These are phyloP conservation scores for Umbellularia californica DNA, from an alignment of 164 flowering plant species.

Conservation along the genomic window DNA sequence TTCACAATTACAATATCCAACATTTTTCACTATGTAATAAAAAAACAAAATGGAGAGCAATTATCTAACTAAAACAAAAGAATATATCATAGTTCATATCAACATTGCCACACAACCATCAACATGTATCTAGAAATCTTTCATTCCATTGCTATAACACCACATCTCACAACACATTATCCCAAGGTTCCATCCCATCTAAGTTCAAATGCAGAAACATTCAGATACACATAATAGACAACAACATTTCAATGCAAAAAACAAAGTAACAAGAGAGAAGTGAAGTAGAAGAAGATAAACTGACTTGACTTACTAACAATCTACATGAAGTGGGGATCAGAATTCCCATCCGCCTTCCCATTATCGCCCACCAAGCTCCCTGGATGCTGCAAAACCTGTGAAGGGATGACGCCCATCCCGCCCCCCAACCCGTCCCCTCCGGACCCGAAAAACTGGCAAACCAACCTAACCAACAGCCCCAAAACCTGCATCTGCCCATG, in stretches of 20 bases:
- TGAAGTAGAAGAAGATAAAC: neutral
- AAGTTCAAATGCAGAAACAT: neutral
- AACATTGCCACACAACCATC: too few species aligned
- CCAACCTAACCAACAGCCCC: conserved; percentile 52
- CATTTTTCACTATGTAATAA: too few species aligned
- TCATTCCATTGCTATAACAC: neutral
- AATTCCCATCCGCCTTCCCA: conserved; percentile 56
- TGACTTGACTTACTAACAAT: neutral
- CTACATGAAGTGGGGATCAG: conserved; percentile 62
- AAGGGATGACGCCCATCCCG: conserved; percentile 46
- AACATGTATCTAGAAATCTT: too few species aligned
- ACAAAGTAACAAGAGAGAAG: neutral
- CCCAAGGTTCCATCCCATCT: neutral
- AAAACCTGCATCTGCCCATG: conserved; percentile 84
- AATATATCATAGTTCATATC: too few species aligned
- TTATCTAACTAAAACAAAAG: too few species aligned
- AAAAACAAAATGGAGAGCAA: too few species aligned
- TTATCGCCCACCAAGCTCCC: conserved; percentile 47
- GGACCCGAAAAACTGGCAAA: conserved; percentile 69
- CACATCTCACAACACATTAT: neutral
- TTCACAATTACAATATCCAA: too few species aligned
- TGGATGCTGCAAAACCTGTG: conserved; percentile 67
- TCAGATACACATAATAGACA: neutral
- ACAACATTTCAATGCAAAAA: neutral
- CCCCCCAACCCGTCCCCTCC: conserved; percentile 59